phyloP scores from a whole-genome alignment of 2,329 filamentous ascomycete genomes.

The Fusarium siculi region DNA sequence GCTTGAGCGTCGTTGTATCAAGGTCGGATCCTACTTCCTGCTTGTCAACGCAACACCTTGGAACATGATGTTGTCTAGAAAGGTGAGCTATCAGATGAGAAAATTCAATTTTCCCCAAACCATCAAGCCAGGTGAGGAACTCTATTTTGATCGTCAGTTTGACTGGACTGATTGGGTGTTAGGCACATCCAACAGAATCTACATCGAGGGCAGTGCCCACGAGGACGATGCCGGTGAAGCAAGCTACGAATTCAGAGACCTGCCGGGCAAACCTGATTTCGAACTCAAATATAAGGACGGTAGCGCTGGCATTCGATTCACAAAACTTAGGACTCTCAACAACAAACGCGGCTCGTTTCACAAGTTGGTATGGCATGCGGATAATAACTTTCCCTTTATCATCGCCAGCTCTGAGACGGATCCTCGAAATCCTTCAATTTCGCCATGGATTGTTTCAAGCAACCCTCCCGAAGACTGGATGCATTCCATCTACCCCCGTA shows the following conservation, averaged over 20 bases:
- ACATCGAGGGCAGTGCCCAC: background rate
- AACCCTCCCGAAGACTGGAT: background rate
- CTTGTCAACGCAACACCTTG: background rate
- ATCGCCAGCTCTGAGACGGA: background rate
- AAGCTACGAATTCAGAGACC: background rate
- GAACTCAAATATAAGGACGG: background rate
- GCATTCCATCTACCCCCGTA: background rate
- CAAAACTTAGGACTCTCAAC: background rate
- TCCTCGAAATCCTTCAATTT: background rate
- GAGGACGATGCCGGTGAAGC: background rate
- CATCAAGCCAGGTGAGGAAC: background rate
- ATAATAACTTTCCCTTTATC: background rate
- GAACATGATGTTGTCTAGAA: background rate
- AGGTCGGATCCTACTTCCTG: background rate
- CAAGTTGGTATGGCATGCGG: background rate
- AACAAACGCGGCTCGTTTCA: background rate
- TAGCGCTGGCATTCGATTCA: background rate
- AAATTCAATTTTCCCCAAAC: background rate
- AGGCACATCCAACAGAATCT: background rate
- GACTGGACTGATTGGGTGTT: rapidly evolving
- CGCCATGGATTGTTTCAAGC: background rate
- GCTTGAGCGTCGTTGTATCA: background rate
- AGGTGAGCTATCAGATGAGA: background rate
- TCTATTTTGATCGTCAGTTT: too few species aligned
- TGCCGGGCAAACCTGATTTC: background rate